Evolutionary conservation across 805 yeast genomes (phyloP).

Genomic region (Vanderwaltozyma tropicalis): DNA sequence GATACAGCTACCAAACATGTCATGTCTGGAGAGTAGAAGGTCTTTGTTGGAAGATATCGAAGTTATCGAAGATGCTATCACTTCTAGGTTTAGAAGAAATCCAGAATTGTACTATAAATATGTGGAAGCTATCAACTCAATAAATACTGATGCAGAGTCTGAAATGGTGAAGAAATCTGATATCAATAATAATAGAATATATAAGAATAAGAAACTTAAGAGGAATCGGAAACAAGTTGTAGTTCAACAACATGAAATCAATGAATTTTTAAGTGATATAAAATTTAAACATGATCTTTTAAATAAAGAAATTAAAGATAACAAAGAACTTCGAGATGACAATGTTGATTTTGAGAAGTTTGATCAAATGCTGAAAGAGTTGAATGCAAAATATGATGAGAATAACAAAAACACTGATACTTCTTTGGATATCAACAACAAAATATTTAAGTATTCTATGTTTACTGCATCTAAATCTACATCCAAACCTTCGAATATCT

Average conservation of each 20-base stretch:
- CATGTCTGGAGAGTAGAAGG: constrained; percentile 31
- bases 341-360: constrained; percentile 27
- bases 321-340: background rate
- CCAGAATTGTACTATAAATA: constrained; percentile 41
- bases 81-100: constrained; percentile 50
- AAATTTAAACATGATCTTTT: constrained; percentile 22
- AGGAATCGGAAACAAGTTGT: constrained; percentile 40
- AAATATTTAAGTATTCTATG: constrained; percentile 15
- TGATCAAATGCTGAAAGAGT: constrained; percentile 27
- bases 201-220: constrained; percentile 31
- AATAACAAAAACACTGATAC: constrained; percentile 1
- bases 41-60: constrained; percentile 54
- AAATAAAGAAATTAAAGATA: background rate
- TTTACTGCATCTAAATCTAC: constrained; percentile 12
- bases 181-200: constrained; percentile 20
- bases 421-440: constrained; percentile 7
- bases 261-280: constrained; percentile 39
- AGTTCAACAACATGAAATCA: constrained; percentile 60
- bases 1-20: constrained; percentile 3
- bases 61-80: constrained; percentile 54
- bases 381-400: constrained; percentile 14
- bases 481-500: constrained; percentile 19
- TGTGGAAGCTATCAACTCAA: constrained; percentile 6
- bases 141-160: background rate
- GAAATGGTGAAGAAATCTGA: constrained; percentile 5